Evolutionary conservation across 768 basidiomycete species (phyloP).

Genomic region (Phallus indusiatus): DNA sequence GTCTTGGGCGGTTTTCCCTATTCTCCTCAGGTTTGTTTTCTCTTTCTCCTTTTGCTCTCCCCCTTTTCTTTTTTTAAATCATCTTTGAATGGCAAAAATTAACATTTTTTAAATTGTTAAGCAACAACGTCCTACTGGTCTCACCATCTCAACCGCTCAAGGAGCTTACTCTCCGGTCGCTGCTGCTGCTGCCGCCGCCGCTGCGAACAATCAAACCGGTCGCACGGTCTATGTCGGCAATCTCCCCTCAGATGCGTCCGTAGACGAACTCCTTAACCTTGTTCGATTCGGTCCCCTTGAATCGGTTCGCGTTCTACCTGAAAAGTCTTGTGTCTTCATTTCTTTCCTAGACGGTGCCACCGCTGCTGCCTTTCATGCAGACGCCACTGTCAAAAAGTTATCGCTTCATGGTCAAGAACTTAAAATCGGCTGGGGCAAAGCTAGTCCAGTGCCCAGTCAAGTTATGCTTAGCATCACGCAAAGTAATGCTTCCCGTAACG

Average conservation of each 20-base stretch:
- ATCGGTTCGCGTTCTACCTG: constrained; percentile 86
- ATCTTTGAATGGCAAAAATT: too few species aligned
- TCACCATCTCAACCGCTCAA: constrained; percentile 62
- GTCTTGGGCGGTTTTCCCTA: constrained; percentile 57
- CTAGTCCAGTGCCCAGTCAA: constrained; percentile 76
- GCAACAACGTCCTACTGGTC: constrained; percentile 55
- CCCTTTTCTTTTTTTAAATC: constrained; percentile 32
- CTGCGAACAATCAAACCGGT: constrained; percentile 48
- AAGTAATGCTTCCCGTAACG: constrained; percentile 90
- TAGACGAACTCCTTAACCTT: constrained; percentile 95
- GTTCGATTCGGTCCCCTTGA: constrained; percentile 98
- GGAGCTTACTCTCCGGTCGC: constrained; percentile 74
- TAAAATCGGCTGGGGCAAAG: constrained; percentile 98
- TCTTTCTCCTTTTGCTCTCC: constrained; percentile 32
- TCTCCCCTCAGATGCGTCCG: constrained; percentile 88
- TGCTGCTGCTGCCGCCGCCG: constrained; percentile 59
- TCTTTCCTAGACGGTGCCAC: constrained; percentile 92
- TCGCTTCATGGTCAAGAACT: constrained; percentile 91
- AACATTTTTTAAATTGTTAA: too few species aligned
- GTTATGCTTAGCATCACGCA: constrained; percentile 85
- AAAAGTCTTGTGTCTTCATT: constrained; percentile 96
- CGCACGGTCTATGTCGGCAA: constrained; percentile 98
- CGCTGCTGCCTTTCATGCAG: constrained; percentile 94
- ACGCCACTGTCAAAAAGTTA: constrained; percentile 91
- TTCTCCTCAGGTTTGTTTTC: constrained; percentile 58